A percentile compares a stretch with the other conserved stretches of the same genome.
Evolutionary conservation across 495 filamentous ascomycete species (phyloP).

Genomic region (Neurospora cerealis): DNA sequence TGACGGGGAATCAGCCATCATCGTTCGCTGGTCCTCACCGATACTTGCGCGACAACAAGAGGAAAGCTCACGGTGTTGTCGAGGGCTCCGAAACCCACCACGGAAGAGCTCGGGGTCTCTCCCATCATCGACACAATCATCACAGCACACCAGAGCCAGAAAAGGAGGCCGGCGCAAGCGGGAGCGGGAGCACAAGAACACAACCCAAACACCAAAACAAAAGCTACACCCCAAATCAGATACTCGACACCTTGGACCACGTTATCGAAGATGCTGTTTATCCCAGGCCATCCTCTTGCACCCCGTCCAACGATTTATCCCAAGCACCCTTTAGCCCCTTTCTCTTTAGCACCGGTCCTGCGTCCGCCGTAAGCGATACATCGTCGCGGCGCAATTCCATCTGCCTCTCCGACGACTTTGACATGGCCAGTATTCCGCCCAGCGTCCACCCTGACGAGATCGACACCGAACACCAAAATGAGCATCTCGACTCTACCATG

Average conservation of each 20-base stretch:
- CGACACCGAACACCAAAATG: constrained; percentile 2
- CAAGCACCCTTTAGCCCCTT: constrained; percentile 46
- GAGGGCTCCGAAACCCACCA: not conserved
- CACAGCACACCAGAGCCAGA: constrained; percentile 1
- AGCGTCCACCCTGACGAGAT: constrained; percentile 5
- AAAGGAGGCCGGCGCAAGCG: not conserved
- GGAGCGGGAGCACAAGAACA: not conserved
- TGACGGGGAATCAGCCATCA: constrained; percentile 16
- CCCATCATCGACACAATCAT: not conserved
- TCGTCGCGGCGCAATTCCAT: constrained; percentile 48
- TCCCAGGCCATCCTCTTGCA: constrained; percentile 5
- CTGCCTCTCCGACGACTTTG: constrained; percentile 41
- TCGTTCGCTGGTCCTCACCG: constrained; percentile 14
- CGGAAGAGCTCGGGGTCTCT: not conserved
- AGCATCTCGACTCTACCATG: constrained; percentile 19
- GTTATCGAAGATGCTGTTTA: not conserved
- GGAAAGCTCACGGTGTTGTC: not conserved
- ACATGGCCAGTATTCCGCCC: constrained; percentile 15
- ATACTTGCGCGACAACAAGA: constrained; percentile 27
- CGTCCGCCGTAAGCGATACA: constrained; percentile 35
- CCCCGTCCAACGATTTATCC: constrained; percentile 25
- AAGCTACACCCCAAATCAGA: not conserved
- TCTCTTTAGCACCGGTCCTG: constrained; percentile 35
- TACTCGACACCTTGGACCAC: not conserved
- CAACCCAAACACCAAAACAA: not conserved